These are phyloP conservation scores for Samsoniella hepiali DNA, from an alignment of 2,329 filamentous ascomycete species.

Conservation along the genomic window DNA sequence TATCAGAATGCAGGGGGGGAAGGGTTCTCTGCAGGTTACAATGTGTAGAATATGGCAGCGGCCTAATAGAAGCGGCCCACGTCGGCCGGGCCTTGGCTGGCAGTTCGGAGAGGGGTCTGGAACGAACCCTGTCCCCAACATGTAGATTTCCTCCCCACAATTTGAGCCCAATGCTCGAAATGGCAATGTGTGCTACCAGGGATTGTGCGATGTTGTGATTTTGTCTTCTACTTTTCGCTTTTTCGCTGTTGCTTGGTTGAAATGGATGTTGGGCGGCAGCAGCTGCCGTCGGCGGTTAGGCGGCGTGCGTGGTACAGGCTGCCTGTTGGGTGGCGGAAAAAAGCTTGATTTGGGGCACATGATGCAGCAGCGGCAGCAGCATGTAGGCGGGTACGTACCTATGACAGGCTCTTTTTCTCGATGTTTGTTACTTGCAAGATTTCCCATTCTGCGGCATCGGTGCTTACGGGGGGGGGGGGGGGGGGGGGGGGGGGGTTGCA, in stretches of 20 bases:
- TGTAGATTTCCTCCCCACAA: slow-evolving; percentile 4
- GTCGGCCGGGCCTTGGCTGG: neutral
- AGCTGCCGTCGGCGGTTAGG: neutral
- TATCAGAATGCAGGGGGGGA: neutral
- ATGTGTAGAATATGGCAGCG: neutral
- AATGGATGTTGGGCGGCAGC: neutral
- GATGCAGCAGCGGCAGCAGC: neutral
- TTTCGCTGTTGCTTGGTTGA: neutral
- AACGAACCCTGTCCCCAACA: neutral
- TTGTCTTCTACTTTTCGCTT: neutral
- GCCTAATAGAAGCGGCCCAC: neutral
- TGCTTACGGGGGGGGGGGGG: neutral
- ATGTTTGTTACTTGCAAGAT: neutral
- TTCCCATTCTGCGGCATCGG: neutral
- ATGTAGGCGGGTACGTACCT: neutral
- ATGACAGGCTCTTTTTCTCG: neutral
- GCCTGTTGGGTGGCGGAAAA: neutral
- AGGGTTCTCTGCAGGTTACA: neutral
- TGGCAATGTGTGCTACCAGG: neutral
- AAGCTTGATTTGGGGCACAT: slow-evolving; percentile 12
- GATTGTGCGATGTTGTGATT: no score
- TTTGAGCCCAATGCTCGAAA: neutral
- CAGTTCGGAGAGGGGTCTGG: neutral
- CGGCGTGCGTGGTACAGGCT: neutral
- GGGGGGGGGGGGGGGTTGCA: neutral